A percentile compares a stretch with the other conserved stretches of the same genome.
Evolutionary conservation across 2,329 filamentous ascomycete species (phyloP).

Genomic region (Malbranchea cinnamomea): DNA sequence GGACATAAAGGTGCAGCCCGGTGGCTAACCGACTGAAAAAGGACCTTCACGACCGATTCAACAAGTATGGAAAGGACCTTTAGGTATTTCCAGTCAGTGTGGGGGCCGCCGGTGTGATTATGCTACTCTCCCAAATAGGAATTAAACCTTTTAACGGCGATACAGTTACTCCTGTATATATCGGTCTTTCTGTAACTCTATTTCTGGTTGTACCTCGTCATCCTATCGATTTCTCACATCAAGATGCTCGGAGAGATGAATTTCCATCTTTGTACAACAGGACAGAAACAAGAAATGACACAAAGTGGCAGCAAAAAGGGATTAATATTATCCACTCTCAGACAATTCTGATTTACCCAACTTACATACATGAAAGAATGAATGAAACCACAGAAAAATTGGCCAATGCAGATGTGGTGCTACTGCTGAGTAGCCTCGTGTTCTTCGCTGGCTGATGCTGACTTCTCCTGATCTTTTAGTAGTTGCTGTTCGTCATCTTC

Average conservation of each 20-base stretch:
- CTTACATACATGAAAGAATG: slow-evolving; percentile 9
- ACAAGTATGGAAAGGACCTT: slow-evolving; percentile 98
- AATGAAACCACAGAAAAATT: slow-evolving; percentile 2
- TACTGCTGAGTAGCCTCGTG: slow-evolving; percentile 30
- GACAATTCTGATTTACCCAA: not conserved
- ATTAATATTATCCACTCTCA: not conserved
- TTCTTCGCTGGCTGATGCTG: slow-evolving; percentile 33
- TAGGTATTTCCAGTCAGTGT: too few relatives aligned
- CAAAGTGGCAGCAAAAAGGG: slow-evolving; percentile 2
- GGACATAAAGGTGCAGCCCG: too few relatives aligned
- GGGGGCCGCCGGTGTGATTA: too few relatives aligned
- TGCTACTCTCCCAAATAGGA: too few relatives aligned
- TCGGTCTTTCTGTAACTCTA: too few relatives aligned
- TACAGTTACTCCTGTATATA: too few relatives aligned
- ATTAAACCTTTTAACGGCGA: too few relatives aligned
- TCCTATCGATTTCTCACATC: not conserved
- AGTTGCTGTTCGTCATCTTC: slow-evolving; percentile 24
- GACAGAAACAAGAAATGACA: slow-evolving; percentile 7
- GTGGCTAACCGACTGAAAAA: slow-evolving; percentile 22
- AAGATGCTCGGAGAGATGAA: not conserved
- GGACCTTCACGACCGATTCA: slow-evolving; percentile 91
- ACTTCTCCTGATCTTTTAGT: slow-evolving; percentile 22
- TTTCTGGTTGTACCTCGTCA: slow-evolving; percentile 3
- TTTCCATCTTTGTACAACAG: not conserved
- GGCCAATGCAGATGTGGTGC: slow-evolving; percentile 7